Base-by-base conservation (phyloP, 805 yeast genomes). In the Sugiyamaella marilandica region DNA sequence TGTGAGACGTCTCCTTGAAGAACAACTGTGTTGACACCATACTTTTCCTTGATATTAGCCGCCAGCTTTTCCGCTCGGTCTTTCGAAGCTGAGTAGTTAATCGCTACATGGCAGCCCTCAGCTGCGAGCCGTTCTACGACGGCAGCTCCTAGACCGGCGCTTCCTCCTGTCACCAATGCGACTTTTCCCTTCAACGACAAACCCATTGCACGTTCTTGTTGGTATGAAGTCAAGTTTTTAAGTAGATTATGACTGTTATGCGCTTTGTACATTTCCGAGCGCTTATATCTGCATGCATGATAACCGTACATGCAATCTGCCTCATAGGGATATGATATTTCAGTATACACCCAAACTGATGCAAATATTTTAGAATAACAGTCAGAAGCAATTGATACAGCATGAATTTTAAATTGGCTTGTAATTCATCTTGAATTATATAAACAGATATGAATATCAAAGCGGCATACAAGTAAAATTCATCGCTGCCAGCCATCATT, bases 121-220 rank as follows among this genome's bases (percentile, higher is more conserved):
- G 54, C 57, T 2, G 61, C 63, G 18, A 61, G 52, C 26, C 53
- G 49, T 37, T 52, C 31, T 10, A 53, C 62, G 2, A 59, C 49
- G 10, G 47, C 56, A 10, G 58, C 58, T 2, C 65, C 65, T 5
- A 61, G 55, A 3, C 65, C 65, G 10, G 61, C 56, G 11, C 55
- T 52, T 1, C 61, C 64, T 13, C 65, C 65, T 8, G 65, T 60
- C 13, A 61, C 59, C 36, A 61, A 39, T 3, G 55, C 59, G 11
- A 55, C 55, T 49, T 58, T 57, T 24, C 55, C 57, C 37, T 53
- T 45, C 16, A 58, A 36, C 13, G 52, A 49, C 10, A 49, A 10
- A 3, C 26, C 41, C 52, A 49, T 49, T n/a, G 29, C 3, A 7
- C 29, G 7, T 7, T 5, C 7, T 24, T n/a, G 39, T 5, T 35